phyloP scores from a whole-genome alignment of 1,284 basidiomycete genomes.

The Apiotrichum mycotoxinovorans region DNA sequence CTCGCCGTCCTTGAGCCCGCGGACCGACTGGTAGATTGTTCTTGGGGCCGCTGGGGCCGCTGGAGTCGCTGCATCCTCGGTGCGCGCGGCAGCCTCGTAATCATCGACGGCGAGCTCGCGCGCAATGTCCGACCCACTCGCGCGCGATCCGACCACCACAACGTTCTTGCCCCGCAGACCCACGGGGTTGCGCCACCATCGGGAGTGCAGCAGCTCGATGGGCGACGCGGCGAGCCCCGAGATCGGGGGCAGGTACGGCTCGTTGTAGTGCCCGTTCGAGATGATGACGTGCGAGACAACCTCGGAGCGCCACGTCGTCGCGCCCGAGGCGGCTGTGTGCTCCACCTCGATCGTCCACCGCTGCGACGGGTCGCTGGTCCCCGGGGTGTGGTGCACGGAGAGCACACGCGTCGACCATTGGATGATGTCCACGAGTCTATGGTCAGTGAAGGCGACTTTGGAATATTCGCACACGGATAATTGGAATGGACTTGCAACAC shows the following conservation, averaged over 20 bases:
- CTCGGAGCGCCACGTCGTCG: constrained; percentile 35
- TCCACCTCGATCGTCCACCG: constrained; percentile 22
- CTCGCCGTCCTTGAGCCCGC: constrained; percentile 12
- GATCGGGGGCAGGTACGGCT: constrained; percentile 51
- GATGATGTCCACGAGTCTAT: constrained; percentile 25
- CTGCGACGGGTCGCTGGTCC: constrained; percentile 1
- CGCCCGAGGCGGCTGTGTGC: neutral
- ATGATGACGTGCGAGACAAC: constrained; percentile 23
- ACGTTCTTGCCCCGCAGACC: constrained; percentile 45
- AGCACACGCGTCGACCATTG: constrained; percentile 22
- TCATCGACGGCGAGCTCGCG: constrained; percentile 52
- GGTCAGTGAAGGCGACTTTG: neutral
- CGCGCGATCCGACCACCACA: constrained; percentile 55
- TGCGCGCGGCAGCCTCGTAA: constrained; percentile 22
- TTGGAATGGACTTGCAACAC: no score
- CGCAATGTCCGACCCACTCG: constrained; percentile 55
- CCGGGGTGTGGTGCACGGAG: constrained; percentile 14
- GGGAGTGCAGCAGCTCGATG: constrained; percentile 51
- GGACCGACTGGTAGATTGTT: constrained; percentile 43
- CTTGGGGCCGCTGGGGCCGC: no score
- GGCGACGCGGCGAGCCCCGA: constrained; percentile 47
- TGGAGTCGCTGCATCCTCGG: no score
- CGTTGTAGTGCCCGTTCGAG: constrained; percentile 54
- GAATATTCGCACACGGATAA: no score
- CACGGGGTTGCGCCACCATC: constrained; percentile 52